Conservation (phyloP, 2,329 filamentous ascomycete genomes). For the Calonectria leucothoes region DNA sequence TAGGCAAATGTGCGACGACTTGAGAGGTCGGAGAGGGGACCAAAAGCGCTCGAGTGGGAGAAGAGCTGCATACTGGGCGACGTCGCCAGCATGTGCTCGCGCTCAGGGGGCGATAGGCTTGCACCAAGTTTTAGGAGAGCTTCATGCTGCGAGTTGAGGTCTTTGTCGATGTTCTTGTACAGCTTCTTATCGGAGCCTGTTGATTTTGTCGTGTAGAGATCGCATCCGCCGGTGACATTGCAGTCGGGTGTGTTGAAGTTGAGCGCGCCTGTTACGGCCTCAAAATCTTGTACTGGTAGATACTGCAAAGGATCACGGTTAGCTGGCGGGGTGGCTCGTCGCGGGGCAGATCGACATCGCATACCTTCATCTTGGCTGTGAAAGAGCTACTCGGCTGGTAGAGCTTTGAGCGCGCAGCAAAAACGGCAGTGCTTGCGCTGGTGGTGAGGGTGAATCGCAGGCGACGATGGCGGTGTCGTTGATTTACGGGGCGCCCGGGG, state of each 20-base stretch:
- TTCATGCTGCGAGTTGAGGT: conserved; percentile 90
- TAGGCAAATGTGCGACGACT: conserved; percentile 95
- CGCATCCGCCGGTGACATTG: conserved; percentile 91
- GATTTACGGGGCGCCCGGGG: conserved; percentile 29
- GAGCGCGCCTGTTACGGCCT: conserved; percentile 89
- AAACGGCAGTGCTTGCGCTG: conserved; percentile 18
- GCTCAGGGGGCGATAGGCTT: conserved; percentile 86
- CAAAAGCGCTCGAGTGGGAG: conserved; percentile 90
- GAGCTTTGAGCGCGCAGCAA: not conserved
- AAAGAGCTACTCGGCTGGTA: conserved; percentile 1
- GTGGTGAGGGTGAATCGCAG: conserved; percentile 14
- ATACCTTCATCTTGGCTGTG: conserved; percentile 52
- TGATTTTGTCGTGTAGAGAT: conserved; percentile 97
- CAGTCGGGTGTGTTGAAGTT: conserved; percentile 97
- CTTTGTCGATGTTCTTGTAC: conserved; percentile 94
- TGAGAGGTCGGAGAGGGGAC: conserved; percentile 86
- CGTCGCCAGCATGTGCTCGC: conserved; percentile 73
- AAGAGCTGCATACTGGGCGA: conserved; percentile 72
- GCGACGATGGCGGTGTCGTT: conserved; percentile 29
- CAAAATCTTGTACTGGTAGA: conserved; percentile 89
- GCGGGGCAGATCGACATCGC: conserved; percentile 22
- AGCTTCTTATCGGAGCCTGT: conserved; percentile 96
- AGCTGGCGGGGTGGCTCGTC: conserved; percentile 23
- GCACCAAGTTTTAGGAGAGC: conserved; percentile 87
- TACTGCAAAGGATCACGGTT: conserved; percentile 68